A percentile compares a stretch with the other conserved stretches of the same genome.
phyloP scores from a whole-genome alignment of 768 basidiomycete species.

The Sutorius australiensis region DNA sequence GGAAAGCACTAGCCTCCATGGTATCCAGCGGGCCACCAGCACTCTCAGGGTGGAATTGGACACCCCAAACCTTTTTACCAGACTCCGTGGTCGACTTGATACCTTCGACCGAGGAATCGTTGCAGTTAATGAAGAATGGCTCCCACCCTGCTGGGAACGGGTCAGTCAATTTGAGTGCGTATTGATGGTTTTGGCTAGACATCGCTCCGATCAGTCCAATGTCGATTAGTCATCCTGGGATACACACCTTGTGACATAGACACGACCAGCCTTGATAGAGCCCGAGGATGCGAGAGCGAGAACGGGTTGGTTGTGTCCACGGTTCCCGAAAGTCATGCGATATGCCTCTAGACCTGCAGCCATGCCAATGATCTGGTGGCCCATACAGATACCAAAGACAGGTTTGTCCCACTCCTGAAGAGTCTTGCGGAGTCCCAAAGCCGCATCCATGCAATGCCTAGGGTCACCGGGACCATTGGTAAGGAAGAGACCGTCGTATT shows the following conservation, averaged over 20 bases:
- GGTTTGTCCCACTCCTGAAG: slow-evolving; percentile 89
- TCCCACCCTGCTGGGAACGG: slow-evolving; percentile 98
- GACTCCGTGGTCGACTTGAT: slow-evolving; percentile 92
- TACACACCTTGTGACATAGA: slow-evolving; percentile 87
- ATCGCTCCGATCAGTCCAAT: slow-evolving; percentile 3
- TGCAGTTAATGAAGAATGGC: slow-evolving; percentile 99
- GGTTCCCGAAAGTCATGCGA: slow-evolving; percentile 99
- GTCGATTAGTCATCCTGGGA: background rate
- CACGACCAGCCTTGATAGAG: slow-evolving; percentile 91
- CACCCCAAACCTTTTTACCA: slow-evolving; percentile 93
- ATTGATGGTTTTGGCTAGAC: slow-evolving; percentile 91
- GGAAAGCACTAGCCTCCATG: slow-evolving; percentile 66
- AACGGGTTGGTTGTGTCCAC: slow-evolving; percentile 98
- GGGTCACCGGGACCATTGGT: slow-evolving; percentile 98
- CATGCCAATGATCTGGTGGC: slow-evolving; percentile 96
- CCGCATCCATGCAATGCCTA: slow-evolving; percentile 81
- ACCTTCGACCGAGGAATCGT: slow-evolving; percentile 97
- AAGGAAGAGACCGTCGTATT: slow-evolving; percentile 93
- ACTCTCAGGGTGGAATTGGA: slow-evolving; percentile 99
- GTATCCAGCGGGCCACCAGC: slow-evolving; percentile 98
- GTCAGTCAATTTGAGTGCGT: slow-evolving; percentile 90
- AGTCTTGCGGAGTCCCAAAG: slow-evolving; percentile 73
- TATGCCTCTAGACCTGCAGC: slow-evolving; percentile 96
- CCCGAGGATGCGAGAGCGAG: slow-evolving; percentile 91
- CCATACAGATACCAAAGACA: slow-evolving; percentile 99